These are phyloP conservation scores for Zizania palustris DNA, from an alignment of 202 grass and related monocot species.

Conservation along the genomic window DNA sequence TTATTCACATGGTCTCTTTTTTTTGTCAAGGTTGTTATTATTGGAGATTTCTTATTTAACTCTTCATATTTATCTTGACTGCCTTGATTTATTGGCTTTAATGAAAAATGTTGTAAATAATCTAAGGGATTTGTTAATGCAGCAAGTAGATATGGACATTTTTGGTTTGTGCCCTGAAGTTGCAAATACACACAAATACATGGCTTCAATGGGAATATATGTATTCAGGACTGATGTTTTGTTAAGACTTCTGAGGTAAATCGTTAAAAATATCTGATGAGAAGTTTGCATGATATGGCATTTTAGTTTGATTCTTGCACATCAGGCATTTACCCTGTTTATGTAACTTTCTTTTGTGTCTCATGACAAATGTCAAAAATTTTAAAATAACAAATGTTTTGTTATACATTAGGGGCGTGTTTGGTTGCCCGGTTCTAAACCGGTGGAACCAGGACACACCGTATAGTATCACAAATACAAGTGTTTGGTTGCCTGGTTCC, in stretches of 20 bases:
- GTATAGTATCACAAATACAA: too few species aligned
- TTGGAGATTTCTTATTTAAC: not conserved
- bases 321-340: not conserved
- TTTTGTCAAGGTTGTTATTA: not conserved
- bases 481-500: too few species aligned
- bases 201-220: conserved; percentile 87
- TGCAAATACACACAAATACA: conserved; percentile 56
- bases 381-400: not conserved
- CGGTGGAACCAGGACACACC: too few species aligned
- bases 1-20: not conserved
- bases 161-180: conserved; percentile 59
- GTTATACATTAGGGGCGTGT: too few species aligned
- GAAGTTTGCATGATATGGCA: conserved; percentile 10
- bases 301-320: conserved; percentile 2
- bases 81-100: not conserved
- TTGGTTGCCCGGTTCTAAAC: too few species aligned
- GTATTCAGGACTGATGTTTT: conserved; percentile 69
- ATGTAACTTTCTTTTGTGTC: conserved; percentile 15
- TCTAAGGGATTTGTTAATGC: conserved; percentile 30
- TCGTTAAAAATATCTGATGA: conserved; percentile 4
- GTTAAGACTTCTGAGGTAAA: conserved; percentile 69
- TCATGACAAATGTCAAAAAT: not conserved
- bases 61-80: not conserved
- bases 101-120: conserved; percentile 10
- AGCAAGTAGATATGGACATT: conserved; percentile 59